phyloP scores from a whole-genome alignment of 1,139 yeast species.

The Candida sp. region DNA sequence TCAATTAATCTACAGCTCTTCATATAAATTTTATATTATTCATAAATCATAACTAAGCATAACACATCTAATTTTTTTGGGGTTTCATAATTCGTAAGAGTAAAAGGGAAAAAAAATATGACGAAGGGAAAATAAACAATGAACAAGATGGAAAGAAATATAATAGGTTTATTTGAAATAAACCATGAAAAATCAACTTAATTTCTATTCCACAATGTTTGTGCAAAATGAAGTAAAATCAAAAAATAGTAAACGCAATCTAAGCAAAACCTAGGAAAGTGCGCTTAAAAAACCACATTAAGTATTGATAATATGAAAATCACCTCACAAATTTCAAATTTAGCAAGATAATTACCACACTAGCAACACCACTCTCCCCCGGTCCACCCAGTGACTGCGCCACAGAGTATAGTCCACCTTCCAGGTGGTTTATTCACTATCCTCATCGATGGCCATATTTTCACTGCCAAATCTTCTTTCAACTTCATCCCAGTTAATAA shows the following conservation, averaged over 20 bases:
- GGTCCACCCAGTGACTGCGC: too few species aligned
- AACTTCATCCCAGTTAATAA: conserved; percentile 47
- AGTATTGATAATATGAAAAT: too few species aligned
- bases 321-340: too few species aligned
- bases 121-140: background rate
- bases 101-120: background rate
- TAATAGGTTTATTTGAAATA: too few species aligned
- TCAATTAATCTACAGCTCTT: background rate
- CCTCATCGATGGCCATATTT: background rate
- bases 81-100: background rate
- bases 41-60: background rate
- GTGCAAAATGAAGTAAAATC: background rate
- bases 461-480: conserved; percentile 25
- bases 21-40: background rate
- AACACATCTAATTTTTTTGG: background rate
- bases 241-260: too few species aligned
- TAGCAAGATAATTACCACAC: too few species aligned
- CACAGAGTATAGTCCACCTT: background rate
- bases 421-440: background rate
- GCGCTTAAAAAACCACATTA: too few species aligned
- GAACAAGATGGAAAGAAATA: too few species aligned
- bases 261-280: too few species aligned
- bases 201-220: too few species aligned
- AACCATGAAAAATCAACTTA: too few species aligned
- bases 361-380: too few species aligned